Evolutionary conservation across 441 rosid genomes (phyloP).

Genomic region (Arabidopsis hybrid): DNA sequence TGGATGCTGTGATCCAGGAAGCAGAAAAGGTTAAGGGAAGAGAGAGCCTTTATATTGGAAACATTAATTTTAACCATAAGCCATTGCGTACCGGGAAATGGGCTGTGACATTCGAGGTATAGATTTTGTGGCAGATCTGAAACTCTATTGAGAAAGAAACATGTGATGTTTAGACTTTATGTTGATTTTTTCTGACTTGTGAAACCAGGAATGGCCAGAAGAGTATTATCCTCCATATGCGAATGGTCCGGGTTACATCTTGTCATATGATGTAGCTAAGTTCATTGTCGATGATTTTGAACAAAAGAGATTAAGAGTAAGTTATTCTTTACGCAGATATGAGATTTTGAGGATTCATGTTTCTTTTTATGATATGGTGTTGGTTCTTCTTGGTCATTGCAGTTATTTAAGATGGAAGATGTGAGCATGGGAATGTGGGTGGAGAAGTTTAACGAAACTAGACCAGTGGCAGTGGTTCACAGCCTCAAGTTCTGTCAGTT

Average conservation of each 20-base stretch:
- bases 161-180: neutral
- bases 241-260: conserved; percentile 76
- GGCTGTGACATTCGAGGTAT: conserved; percentile 75
- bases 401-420: conserved; percentile 83
- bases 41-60: conserved; percentile 64
- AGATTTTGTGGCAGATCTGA: conserved; percentile 1
- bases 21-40: conserved; percentile 52
- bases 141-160: neutral
- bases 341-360: too few relatives aligned
- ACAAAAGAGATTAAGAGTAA: conserved; percentile 49
- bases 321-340: conserved; percentile 8
- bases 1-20: conserved; percentile 65
- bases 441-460: conserved; percentile 52
- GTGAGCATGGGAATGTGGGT: conserved; percentile 89
- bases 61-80: conserved; percentile 65
- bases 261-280: conserved; percentile 65
- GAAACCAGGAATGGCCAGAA: conserved; percentile 65
- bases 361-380: neutral
- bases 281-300: conserved; percentile 50
- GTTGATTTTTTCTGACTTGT: conserved; percentile 14
- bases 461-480: conserved; percentile 55
- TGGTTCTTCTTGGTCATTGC: conserved; percentile 27
- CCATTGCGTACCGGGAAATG: conserved; percentile 69
- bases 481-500: conserved; percentile 62
- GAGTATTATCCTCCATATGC: conserved; percentile 72